These are phyloP conservation scores for Jaltomata sinuosa DNA, from an alignment of 257 asterid genomes.

Conservation along the genomic window DNA sequence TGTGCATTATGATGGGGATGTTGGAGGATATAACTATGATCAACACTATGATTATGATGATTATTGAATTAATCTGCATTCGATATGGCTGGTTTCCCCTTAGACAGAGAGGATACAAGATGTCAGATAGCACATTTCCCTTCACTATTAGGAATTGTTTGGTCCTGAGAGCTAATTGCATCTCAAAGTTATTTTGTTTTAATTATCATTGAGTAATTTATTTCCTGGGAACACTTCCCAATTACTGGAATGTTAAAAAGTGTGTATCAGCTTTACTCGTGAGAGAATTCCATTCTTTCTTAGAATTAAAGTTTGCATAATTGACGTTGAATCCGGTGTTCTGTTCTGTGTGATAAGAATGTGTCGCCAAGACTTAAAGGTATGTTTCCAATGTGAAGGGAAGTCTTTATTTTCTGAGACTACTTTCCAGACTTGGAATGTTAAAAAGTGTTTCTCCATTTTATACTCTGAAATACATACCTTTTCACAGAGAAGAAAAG, in stretches of 20 bases:
- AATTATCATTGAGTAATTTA: background rate
- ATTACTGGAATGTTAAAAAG: background rate
- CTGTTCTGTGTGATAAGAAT: background rate
- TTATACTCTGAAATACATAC: background rate
- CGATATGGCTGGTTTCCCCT: background rate
- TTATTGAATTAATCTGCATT: background rate
- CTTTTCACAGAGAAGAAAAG: background rate
- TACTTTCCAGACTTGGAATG: background rate
- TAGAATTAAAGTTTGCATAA: background rate
- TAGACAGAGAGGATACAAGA: background rate
- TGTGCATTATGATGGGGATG: constrained; percentile 6
- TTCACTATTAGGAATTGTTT: background rate
- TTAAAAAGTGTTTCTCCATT: background rate
- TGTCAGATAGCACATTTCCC: background rate
- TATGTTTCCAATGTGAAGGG: background rate
- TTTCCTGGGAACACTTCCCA: background rate
- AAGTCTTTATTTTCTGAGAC: background rate
- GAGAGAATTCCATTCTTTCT: background rate
- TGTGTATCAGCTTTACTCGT: background rate
- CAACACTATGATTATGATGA: constrained; percentile 8
- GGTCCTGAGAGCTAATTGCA: background rate
- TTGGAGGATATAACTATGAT: constrained; percentile 18
- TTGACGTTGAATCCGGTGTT: background rate
- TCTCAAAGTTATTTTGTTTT: background rate
- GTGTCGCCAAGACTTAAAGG: background rate